phyloP scores from a whole-genome alignment of 441 rosid genomes.

The Syzygium syzygioides region DNA sequence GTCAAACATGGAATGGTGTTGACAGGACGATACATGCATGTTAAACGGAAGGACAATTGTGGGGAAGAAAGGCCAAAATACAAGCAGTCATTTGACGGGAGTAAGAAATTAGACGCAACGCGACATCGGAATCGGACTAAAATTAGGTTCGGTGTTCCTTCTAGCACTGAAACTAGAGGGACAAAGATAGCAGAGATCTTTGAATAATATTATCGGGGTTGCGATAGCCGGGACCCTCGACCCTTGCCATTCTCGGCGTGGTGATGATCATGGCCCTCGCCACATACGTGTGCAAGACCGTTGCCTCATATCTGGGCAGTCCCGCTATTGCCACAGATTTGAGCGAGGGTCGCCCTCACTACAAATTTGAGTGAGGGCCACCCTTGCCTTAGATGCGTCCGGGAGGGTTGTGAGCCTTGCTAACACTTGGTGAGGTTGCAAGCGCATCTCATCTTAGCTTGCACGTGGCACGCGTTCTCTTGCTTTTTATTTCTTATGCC shows the following conservation, averaged over 20 bases:
- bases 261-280: not conserved
- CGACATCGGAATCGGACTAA: not conserved
- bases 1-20: not conserved
- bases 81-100: rapidly evolving
- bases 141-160: not conserved
- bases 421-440: not conserved
- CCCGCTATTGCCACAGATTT: rapidly evolving
- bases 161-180: not conserved
- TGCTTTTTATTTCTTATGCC: not conserved
- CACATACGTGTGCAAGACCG: not conserved
- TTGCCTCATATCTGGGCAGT: not conserved
- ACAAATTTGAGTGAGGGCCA: not conserved
- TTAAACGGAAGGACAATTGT: not conserved
- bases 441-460: not conserved
- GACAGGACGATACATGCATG: not conserved
- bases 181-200: rapidly evolving
- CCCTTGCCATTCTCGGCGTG: not conserved
- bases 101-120: not conserved
- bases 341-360: not conserved
- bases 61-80: not conserved
- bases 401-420: not conserved
- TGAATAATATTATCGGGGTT: not conserved
- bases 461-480: rapidly evolving
- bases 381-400: not conserved
- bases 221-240: not conserved